These are phyloP conservation scores for Mycena albidolilacea DNA, from an alignment of 768 basidiomycete genomes.

Conservation along the genomic window DNA sequence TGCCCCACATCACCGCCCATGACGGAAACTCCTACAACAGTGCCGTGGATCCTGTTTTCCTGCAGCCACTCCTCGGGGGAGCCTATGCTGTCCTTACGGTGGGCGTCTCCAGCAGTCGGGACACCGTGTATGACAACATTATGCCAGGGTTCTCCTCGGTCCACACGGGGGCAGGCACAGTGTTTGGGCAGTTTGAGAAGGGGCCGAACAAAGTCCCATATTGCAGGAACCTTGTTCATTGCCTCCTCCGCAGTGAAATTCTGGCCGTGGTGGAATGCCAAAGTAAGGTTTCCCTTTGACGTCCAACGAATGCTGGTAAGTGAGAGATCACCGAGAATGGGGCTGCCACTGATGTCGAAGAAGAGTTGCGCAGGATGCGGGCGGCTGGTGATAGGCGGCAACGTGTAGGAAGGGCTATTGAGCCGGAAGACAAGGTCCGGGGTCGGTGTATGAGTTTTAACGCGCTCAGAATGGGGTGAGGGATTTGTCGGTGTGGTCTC, in stretches of 20 bases:
- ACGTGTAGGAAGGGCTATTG: neutral
- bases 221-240: neutral
- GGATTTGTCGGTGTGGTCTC: too few species aligned
- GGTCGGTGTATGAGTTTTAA: neutral
- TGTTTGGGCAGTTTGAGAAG: neutral
- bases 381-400: too few species aligned
- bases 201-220: neutral
- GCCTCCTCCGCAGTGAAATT: neutral
- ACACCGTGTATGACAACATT: neutral
- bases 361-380: neutral
- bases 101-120: too few species aligned
- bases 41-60: too few species aligned
- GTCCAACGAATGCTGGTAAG: neutral
- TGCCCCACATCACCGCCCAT: neutral
- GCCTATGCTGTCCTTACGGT: too few species aligned
- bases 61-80: too few species aligned
- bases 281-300: neutral
- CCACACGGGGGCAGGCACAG: neutral
- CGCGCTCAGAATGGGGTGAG: too few species aligned
- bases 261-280: neutral
- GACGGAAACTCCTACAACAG: neutral
- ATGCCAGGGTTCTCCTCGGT: neutral
- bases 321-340: neutral
- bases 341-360: neutral
- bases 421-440: slow-evolving; percentile 1